phyloP scores from a whole-genome alignment of 805 yeast species.

The Metschnikowia similis region DNA sequence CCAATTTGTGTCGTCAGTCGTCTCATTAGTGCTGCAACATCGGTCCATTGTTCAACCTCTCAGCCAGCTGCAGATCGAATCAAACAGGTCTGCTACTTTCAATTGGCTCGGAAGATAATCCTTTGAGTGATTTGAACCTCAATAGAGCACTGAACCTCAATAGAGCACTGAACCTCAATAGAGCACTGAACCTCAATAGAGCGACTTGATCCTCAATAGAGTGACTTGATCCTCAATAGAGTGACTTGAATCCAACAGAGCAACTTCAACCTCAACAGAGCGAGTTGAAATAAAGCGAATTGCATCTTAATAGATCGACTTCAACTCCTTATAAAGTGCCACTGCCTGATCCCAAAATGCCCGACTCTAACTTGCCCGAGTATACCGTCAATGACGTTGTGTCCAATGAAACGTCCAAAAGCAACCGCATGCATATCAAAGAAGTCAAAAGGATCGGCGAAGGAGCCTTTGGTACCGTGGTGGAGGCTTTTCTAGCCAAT shows the following conservation, averaged over 20 bases:
- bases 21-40: not conserved
- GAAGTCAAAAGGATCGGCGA: conserved; percentile 77
- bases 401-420: conserved; percentile 49
- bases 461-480: conserved; percentile 84
- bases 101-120: too few species aligned
- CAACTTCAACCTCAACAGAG: too few species aligned
- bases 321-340: not conserved
- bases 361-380: conserved; percentile 21
- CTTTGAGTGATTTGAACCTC: too few species aligned
- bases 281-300: too few species aligned
- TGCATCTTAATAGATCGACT: too few species aligned
- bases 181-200: too few species aligned
- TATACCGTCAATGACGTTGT: conserved; percentile 46
- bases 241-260: too few species aligned
- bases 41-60: not conserved
- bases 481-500: conserved; percentile 57
- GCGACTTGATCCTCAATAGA: too few species aligned
- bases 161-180: too few species aligned
- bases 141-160: too few species aligned
- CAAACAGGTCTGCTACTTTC: too few species aligned
- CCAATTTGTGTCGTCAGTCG: not conserved
- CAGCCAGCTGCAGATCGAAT: not conserved
- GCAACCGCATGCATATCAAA: conserved; percentile 60
- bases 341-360: not conserved
- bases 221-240: too few species aligned